A percentile compares a stretch with the other conserved stretches of the same genome.
Conservation (phyloP, 2,329 filamentous ascomycete genomes). For the Stromatinia cepivora region DNA sequence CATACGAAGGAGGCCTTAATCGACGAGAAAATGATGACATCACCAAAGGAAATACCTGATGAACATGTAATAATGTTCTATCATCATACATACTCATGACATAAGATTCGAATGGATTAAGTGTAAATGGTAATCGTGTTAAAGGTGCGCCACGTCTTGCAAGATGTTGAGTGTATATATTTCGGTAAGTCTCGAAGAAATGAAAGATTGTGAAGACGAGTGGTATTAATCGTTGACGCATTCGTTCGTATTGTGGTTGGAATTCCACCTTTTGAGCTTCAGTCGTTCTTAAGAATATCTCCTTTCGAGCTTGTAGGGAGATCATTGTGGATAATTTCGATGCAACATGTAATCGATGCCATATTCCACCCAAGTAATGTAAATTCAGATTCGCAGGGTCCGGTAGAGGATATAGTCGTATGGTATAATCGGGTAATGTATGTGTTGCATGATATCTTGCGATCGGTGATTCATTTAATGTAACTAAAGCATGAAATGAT, state of each 20-base stretch:
- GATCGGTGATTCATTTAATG: conserved; percentile 60
- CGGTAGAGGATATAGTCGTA: conserved; percentile 58
- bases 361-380: conserved; percentile 62
- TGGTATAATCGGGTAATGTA: conserved; percentile 60
- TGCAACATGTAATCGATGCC: conserved; percentile 65
- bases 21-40: conserved; percentile 64
- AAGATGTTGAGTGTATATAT: conserved; percentile 58
- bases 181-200: conserved; percentile 66
- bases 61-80: conserved; percentile 60
- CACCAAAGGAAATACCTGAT: conserved; percentile 64
- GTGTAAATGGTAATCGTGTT: conserved; percentile 54
- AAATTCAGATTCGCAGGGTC: conserved; percentile 53
- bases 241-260: conserved; percentile 60
- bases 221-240: conserved; percentile 64
- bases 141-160: conserved; percentile 53
- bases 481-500: conserved; percentile 60
- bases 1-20: conserved; percentile 63
- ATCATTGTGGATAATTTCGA: conserved; percentile 62
- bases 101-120: conserved; percentile 62
- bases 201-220: conserved; percentile 66
- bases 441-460: conserved; percentile 61
- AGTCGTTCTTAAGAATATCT: conserved; percentile 61
- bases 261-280: conserved; percentile 57
- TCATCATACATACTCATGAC: conserved; percentile 67
- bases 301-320: conserved; percentile 64